Percentiles rank a stretch among this genome's conserved stretches.
phyloP scores from a whole-genome alignment of 306 rosid genomes.

The Gastrolobium bilobum region DNA sequence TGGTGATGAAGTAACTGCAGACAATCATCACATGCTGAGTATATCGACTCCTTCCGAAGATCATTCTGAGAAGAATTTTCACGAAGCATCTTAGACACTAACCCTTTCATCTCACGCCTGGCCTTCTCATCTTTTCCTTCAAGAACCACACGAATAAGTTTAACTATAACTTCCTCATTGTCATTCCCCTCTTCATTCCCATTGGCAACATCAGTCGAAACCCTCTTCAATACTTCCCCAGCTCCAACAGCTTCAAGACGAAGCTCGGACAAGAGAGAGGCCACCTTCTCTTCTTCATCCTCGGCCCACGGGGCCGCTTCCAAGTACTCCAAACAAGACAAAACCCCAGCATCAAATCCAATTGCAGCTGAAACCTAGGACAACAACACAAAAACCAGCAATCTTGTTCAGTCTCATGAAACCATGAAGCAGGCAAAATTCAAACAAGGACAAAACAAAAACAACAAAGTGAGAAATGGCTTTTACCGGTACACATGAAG shows the following conservation, averaged over 20 bases:
- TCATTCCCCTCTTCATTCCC: conserved; percentile 80
- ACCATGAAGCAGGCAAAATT: conserved; percentile 33
- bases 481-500: not conserved
- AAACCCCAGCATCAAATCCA: conserved; percentile 92
- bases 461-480: not conserved
- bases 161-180: conserved; percentile 88
- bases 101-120: conserved; percentile 91
- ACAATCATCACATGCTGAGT: conserved; percentile 83
- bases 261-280: conserved; percentile 87
- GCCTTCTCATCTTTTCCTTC: conserved; percentile 99
- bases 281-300: conserved; percentile 99
- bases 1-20: conserved; percentile 74
- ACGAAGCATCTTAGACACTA: conserved; percentile 92
- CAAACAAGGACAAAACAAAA: conserved; percentile 6
- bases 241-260: conserved; percentile 91
- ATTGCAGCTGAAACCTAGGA: conserved; percentile 92
- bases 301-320: conserved; percentile 99
- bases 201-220: conserved; percentile 72
- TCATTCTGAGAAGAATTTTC: conserved; percentile 85
- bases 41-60: conserved; percentile 86
- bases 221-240: conserved; percentile 92
- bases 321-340: conserved; percentile 95
- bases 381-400: conserved; percentile 32
- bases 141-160: conserved; percentile 91
- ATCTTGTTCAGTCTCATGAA: conserved; percentile 34